These are phyloP conservation scores for Xylaria sp. DNA, from an alignment of 2,329 filamentous ascomycete species.

Conservation along the genomic window DNA sequence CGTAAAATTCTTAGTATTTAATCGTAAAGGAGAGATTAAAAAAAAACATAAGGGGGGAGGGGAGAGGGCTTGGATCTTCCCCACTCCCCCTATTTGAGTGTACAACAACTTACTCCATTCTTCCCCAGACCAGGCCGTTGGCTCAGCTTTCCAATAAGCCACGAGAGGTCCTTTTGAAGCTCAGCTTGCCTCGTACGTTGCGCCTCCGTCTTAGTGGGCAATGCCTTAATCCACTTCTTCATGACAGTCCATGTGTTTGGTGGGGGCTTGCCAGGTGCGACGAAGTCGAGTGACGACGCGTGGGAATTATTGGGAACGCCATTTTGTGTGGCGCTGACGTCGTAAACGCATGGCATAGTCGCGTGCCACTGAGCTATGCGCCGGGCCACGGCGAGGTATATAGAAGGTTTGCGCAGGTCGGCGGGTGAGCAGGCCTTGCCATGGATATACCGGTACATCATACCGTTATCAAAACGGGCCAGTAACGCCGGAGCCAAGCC, in stretches of 20 bases:
- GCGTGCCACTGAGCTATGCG: conserved; percentile 93
- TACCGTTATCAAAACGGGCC: conserved; percentile 90
- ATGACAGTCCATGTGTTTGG: conserved; percentile 93
- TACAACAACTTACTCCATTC: conserved; percentile 57
- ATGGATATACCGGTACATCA: conserved; percentile 86
- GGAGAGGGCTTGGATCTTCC: neutral
- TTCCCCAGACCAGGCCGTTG: conserved; percentile 70
- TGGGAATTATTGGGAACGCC: conserved; percentile 31
- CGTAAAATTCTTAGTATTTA: neutral
- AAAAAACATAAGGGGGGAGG: neutral
- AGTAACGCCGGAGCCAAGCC: conserved; percentile 81
- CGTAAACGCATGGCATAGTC: conserved; percentile 52
- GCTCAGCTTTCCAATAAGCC: conserved; percentile 65
- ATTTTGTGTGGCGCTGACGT: conserved; percentile 33
- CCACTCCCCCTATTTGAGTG: neutral
- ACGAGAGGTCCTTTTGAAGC: conserved; percentile 70
- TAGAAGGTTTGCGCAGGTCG: conserved; percentile 68
- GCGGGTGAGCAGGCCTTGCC: conserved; percentile 74
- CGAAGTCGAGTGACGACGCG: conserved; percentile 42
- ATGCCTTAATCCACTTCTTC: conserved; percentile 88
- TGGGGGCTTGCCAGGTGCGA: conserved; percentile 62
- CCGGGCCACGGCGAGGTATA: conserved; percentile 79
- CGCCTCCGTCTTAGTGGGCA: conserved; percentile 67
- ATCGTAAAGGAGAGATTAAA: neutral
- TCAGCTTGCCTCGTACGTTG: conserved; percentile 61